Evolutionary conservation across 768 basidiomycete genomes (phyloP).

Genomic region (Fibroporia radiculosa): DNA sequence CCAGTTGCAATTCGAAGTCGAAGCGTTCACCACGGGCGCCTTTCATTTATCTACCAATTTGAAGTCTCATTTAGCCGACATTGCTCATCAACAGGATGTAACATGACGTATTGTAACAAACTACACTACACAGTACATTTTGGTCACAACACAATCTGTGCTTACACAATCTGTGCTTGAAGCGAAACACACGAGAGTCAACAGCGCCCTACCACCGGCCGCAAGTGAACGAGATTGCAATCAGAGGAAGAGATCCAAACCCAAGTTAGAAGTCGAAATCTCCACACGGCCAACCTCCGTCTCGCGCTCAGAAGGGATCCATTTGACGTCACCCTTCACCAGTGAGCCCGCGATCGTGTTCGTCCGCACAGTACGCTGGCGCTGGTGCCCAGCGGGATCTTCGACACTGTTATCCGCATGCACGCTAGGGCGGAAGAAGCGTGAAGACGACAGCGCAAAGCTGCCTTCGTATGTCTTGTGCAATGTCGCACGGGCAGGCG

Average conservation of each 20-base stretch:
- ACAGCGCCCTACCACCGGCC: not conserved
- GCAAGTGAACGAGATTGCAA: not conserved
- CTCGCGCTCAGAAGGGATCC: constrained; percentile 4
- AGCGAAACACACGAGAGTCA: not conserved
- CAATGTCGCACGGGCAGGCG: constrained; percentile 24
- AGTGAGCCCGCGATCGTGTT: not conserved
- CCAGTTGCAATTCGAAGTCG: too few relatives aligned
- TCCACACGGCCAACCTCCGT: constrained; percentile 3
- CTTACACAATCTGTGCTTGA: not conserved
- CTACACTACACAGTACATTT: not conserved
- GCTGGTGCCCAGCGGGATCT: constrained; percentile 16
- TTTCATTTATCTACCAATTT: too few relatives aligned
- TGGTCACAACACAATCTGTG: not conserved
- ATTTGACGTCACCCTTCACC: constrained; percentile 6
- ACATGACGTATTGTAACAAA: not conserved
- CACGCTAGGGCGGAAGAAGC: constrained; percentile 1
- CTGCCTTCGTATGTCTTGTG: constrained; percentile 32
- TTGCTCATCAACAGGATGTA: not conserved
- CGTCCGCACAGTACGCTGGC: constrained; percentile 5
- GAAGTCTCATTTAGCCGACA: not conserved
- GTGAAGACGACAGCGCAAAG: constrained; percentile 23
- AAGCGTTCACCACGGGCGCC: too few relatives aligned
- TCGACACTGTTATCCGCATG: constrained; percentile 1
- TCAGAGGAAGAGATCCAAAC: not conserved
- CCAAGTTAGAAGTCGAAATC: constrained; percentile 9